Evolutionary conservation across 148 eudicot genomes (phyloP), one percentile per base, ranked within the genome.

Genomic region (Amaranthus hypochondriacus): DNA sequence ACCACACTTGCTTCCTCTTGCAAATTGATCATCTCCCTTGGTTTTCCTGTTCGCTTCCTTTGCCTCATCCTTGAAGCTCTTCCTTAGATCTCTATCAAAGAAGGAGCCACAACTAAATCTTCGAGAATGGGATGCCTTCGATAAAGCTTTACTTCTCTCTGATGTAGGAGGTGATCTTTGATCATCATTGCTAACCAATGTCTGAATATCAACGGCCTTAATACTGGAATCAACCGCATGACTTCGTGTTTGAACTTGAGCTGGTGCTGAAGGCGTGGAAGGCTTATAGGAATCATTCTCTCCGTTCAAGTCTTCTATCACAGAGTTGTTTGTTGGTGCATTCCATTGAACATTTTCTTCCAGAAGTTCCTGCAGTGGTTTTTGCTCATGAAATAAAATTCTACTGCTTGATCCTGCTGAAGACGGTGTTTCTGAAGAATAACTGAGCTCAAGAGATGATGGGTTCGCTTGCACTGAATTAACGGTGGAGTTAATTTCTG

Each of bases 41-140:
- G 65, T 73, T 58, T 70, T 83, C 75, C 54, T 67, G 51, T 62
- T 77, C 43, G 54, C 63, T 68, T 77, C 76, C 78, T 78, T 77
- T 21, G 78, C 71, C 58, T 68, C 79, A 52, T 57, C 81, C 78
- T 69, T 85, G 66, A 70, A 71, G 65, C 82, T 74, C 74, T 15
- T 82, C 70, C 80, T 59, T 71, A 47, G 53, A 46, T 83, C 85
- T 67, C 76, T 83, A 57, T 86, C 87, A 21, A 78, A 78, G 51
- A 83, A 78, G 63, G 83, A 81, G 47, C 84, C 82, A 77, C 83
- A 75, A 76, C 90, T 79, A 59, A 73, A 83, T 57, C 83, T 56
- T 43, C 81, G 83, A 46, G 84, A 75, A 63, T 80, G 79, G 61
- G 82, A 68, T 59, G 71, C 28, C 72, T 66, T 75, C 3, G 73